Percentiles rank a stretch among this genome's conserved stretches.
Evolutionary conservation across 306 rosid genomes (phyloP).

Genomic region (Quercus berberidifolia): DNA sequence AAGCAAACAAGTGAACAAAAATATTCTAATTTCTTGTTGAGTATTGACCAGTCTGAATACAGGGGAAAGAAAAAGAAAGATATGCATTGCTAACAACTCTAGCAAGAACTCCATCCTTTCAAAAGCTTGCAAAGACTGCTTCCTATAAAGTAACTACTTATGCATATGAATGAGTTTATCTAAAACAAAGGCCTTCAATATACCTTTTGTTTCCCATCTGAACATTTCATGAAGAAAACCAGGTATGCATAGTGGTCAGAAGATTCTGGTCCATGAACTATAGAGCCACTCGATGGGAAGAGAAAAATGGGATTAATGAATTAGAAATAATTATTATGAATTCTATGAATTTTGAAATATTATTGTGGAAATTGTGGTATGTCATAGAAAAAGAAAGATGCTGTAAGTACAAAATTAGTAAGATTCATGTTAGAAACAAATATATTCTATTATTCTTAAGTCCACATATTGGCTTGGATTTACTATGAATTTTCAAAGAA

Average conservation of each 20-base stretch:
- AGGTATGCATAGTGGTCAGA: background rate
- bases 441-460: background rate
- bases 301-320: background rate
- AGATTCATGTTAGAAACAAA: background rate
- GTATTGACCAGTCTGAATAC: background rate
- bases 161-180: no score
- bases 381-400: no score
- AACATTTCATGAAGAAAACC: background rate
- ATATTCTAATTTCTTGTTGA: background rate
- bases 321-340: background rate
- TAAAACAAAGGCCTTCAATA: background rate
- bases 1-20: background rate
- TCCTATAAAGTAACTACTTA: no score
- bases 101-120: background rate
- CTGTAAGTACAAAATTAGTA: background rate
- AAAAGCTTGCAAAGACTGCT: background rate
- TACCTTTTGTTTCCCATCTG: background rate
- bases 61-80: background rate
- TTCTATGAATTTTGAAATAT: background rate
- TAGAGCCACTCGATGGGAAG: background rate
- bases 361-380: no score
- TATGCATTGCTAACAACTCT: background rate
- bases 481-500: background rate
- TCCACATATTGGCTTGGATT: background rate
- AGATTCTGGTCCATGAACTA: background rate